phyloP scores from a whole-genome alignment of 768 basidiomycete species.

The Lyophyllum atratum region DNA sequence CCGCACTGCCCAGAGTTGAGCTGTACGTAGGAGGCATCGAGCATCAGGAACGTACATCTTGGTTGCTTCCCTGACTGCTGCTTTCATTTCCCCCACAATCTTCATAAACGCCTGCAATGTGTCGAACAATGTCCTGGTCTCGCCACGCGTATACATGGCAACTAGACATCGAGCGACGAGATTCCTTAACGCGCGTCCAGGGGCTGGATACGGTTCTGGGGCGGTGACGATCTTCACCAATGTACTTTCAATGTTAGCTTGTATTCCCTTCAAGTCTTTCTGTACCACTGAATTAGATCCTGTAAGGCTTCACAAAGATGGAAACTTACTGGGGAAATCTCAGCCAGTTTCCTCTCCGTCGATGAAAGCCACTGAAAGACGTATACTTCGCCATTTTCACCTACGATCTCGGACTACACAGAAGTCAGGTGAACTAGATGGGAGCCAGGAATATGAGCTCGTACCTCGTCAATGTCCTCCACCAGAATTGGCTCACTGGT shows the following conservation, averaged over 20 bases:
- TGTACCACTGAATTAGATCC: constrained; percentile 29
- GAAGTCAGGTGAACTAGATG: constrained; percentile 2
- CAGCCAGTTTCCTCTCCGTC: constrained; percentile 58
- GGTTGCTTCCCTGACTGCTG: constrained; percentile 57
- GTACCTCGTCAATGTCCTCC: constrained; percentile 33
- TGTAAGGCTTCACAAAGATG: not conserved
- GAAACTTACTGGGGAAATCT: constrained; percentile 52
- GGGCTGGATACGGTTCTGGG: constrained; percentile 68
- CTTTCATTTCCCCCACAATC: constrained; percentile 72
- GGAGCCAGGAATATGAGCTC: not conserved
- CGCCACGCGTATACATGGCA: constrained; percentile 73
- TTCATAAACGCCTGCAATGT: constrained; percentile 78
- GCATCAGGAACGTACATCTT: constrained; percentile 57
- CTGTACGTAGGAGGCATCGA: not conserved
- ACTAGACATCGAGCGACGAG: constrained; percentile 79
- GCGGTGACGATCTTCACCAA: constrained; percentile 71
- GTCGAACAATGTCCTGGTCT: constrained; percentile 86
- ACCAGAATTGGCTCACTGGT: constrained; percentile 16
- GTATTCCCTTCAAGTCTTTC: constrained; percentile 68
- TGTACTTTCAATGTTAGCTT: constrained; percentile 60
- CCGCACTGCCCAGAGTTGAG: constrained; percentile 53
- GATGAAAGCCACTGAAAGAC: constrained; percentile 82
- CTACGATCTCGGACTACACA: constrained; percentile 61
- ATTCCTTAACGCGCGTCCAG: constrained; percentile 85
- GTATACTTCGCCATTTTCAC: constrained; percentile 81